These are phyloP conservation scores for Candida gigantensis DNA, from an alignment of 1,139 yeast genomes.

Conservation along the genomic window DNA sequence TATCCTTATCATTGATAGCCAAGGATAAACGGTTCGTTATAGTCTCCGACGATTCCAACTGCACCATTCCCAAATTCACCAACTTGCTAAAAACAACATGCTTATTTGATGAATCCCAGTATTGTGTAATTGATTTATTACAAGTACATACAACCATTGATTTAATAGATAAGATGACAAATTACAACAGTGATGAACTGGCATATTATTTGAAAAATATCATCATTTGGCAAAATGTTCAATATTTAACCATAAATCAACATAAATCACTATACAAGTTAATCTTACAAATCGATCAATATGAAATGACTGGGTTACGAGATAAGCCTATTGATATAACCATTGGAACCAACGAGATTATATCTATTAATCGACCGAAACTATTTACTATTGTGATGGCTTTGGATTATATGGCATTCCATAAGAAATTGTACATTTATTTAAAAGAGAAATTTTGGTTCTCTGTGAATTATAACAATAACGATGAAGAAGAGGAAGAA, in stretches of 20 bases:
- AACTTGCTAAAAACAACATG: conserved; percentile 9
- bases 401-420: conserved; percentile 18
- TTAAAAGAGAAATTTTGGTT: conserved; percentile 46
- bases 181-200: conserved; percentile 4
- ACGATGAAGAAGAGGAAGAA: background rate
- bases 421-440: conserved; percentile 26
- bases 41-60: conserved; percentile 16
- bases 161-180: conserved; percentile 13
- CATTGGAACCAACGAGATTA: conserved; percentile 13
- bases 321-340: conserved; percentile 9
- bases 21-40: conserved; percentile 25
- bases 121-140: conserved; percentile 20
- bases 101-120: conserved; percentile 15
- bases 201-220: conserved; percentile 17
- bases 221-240: conserved; percentile 29
- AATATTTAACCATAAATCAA: conserved; percentile 16
- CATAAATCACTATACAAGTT: conserved; percentile 29
- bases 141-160: conserved; percentile 14
- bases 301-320: conserved; percentile 21
- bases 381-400: conserved; percentile 29
- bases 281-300: conserved; percentile 34
- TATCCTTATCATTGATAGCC: conserved; percentile 26
- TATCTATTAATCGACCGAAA: conserved; percentile 21
- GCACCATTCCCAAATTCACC: conserved; percentile 11
- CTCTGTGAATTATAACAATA: conserved; percentile 18